Base-by-base conservation (phyloP, 495 filamentous ascomycete species). In the Penicillium parvum region DNA sequence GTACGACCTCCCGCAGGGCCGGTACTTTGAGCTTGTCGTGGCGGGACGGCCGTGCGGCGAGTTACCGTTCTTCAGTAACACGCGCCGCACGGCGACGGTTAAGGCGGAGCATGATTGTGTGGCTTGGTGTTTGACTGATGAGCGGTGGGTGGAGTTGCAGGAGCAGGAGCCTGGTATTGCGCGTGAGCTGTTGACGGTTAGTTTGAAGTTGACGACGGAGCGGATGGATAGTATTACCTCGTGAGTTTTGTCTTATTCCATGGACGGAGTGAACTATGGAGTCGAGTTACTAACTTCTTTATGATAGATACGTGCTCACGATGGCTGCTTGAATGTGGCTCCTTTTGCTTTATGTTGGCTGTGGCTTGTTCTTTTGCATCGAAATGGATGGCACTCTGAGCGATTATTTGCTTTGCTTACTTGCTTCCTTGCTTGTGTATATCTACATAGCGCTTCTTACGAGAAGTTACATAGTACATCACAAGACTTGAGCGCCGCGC, bases 1-100 rank as follows among this genome's bases (percentile, higher is more conserved):
- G 50, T 98, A 97, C 58, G 77, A 91, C 22, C 73, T 90, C 12
- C 88, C 91, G 1, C 92, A 96, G 60, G 92, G 94, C 4, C 76
- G 77, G 49, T 86, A 88, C 53, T 90, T 81, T 34, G 92, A 98
- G 58, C 84, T 88, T 47, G 95, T 98, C 29, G 86, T 96, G 2
- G 88, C 89, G 6, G 92, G 92, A 16, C 90, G 91, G 17, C 96
- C 92, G 7, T 96, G 91, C 56, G 92, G 92, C 18, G 92, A 98
- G 65, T 65, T 97, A 39, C 92, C 92, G 0, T 98, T 98, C 70
- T 98, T 98, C 65, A 85, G 83, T 11, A 85, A 88, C 54, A 96
- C 90, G 0, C 75, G 79, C 19, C 76, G 92, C 26, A 96, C 89
- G 5, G 88, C 88, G 12, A 95, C 87, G 1, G 89, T 95, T 17